phyloP scores from a whole-genome alignment of 73 alveolate genomes.

The Tetrahymena malaccensis region DNA sequence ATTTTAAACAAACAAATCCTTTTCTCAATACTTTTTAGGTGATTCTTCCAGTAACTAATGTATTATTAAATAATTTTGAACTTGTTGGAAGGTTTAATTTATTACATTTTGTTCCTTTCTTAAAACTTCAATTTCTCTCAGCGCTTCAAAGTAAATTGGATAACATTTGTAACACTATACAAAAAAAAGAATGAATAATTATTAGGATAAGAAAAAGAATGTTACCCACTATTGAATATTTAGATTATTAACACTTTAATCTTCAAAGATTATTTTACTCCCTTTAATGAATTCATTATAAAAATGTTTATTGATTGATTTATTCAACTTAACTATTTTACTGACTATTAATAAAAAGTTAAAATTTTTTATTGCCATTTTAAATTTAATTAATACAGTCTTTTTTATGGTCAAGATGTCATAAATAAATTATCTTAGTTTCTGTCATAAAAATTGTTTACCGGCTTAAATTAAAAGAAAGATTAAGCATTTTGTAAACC shows the following conservation, averaged over 20 bases:
- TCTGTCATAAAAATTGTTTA: too few species aligned
- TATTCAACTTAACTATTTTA: background rate
- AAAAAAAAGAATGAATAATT: background rate
- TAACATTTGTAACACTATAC: background rate
- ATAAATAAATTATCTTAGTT: too few species aligned
- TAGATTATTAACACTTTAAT: too few species aligned
- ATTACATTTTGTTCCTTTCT: background rate
- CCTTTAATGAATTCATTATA: background rate
- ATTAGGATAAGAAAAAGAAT: background rate
- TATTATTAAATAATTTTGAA: too few species aligned
- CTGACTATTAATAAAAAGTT: background rate
- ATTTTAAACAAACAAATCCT: too few species aligned
- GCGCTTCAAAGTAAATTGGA: background rate
- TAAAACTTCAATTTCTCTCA: background rate
- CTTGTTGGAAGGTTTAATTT: too few species aligned
- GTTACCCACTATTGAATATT: background rate
- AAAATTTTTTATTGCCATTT: too few species aligned
- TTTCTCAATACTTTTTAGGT: background rate
- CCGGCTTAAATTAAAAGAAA: background rate
- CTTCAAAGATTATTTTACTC: background rate
- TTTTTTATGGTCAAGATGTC: too few species aligned
- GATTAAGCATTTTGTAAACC: too few species aligned
- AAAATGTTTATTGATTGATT: too few species aligned
- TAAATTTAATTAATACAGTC: too few species aligned
- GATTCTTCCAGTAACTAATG: background rate